Evolutionary conservation across 768 basidiomycete species (phyloP).

Genomic region (Amanita fuliginea): DNA sequence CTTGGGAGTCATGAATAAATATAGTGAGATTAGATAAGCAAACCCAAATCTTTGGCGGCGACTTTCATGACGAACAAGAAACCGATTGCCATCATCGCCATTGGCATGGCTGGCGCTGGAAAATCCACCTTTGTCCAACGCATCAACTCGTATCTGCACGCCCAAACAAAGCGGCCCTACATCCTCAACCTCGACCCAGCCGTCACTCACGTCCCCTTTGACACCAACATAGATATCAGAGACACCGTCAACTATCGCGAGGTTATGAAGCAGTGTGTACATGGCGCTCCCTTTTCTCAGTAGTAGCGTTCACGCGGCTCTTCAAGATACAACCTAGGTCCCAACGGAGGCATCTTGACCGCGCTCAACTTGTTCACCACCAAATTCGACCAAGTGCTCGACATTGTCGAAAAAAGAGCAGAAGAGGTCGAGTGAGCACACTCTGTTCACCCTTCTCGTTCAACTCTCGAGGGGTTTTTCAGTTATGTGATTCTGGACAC

Average conservation of each 20-base stretch:
- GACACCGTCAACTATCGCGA: constrained; percentile 97
- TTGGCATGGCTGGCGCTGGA: constrained; percentile 95
- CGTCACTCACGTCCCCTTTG: constrained; percentile 83
- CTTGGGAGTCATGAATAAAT: too few species aligned
- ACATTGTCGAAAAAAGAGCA: constrained; percentile 83
- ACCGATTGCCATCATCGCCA: constrained; percentile 78
- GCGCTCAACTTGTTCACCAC: constrained; percentile 97
- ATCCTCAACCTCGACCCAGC: constrained; percentile 98
- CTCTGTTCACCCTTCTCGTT: not conserved
- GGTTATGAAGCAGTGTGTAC: constrained; percentile 97
- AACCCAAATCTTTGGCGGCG: too few species aligned
- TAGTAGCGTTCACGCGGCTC: constrained; percentile 2
- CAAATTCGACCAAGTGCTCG: constrained; percentile 95
- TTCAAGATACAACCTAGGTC: constrained; percentile 90
- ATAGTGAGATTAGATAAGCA: not conserved
- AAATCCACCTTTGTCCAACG: constrained; percentile 97
- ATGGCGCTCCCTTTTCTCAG: constrained; percentile 13
- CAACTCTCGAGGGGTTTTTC: not conserved
- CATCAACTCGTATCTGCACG: constrained; percentile 86
- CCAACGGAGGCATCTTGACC: constrained; percentile 96
- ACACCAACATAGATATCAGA: constrained; percentile 95
- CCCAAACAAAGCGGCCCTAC: constrained; percentile 68
- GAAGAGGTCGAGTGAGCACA: constrained; percentile 72
- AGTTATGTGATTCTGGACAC: constrained; percentile 96
- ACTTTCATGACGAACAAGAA: constrained; percentile 44